phyloP scores from a whole-genome alignment of 2,329 filamentous ascomycete genomes.

The Xylariaceae sp. region DNA sequence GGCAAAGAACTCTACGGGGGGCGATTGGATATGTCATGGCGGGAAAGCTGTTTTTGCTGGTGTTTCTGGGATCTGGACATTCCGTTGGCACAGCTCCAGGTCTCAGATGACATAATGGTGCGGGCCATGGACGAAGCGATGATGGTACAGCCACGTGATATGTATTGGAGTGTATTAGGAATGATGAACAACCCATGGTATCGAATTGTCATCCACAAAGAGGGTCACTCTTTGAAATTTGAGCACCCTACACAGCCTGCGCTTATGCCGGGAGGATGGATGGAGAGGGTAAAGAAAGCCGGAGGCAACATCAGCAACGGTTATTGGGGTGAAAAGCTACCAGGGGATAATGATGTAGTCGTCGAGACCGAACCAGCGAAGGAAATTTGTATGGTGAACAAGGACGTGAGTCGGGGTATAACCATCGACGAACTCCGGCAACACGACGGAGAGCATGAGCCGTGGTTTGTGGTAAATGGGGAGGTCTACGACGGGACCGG shows the following conservation, averaged over 20 bases:
- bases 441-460: slow-evolving; percentile 60
- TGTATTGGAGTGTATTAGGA: slow-evolving; percentile 92
- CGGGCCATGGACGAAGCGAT: slow-evolving; percentile 88
- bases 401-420: slow-evolving; percentile 59
- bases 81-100: slow-evolving; percentile 54
- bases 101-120: slow-evolving; percentile 70
- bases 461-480: slow-evolving; percentile 86
- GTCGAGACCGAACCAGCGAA: slow-evolving; percentile 46
- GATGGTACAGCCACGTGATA: slow-evolving; percentile 81
- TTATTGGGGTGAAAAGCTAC: slow-evolving; percentile 73
- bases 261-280: slow-evolving; percentile 78
- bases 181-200: slow-evolving; percentile 99
- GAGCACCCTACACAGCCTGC: slow-evolving; percentile 86
- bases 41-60: slow-evolving; percentile 84
- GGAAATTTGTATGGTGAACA: slow-evolving; percentile 75
- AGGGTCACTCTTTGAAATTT: slow-evolving; percentile 63
- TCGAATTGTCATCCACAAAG: slow-evolving; percentile 69
- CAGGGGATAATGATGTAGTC: slow-evolving; percentile 42
- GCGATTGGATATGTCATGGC: slow-evolving; percentile 72
- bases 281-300: slow-evolving; percentile 81
- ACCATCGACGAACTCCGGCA: slow-evolving; percentile 66
- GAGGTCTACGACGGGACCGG: slow-evolving; percentile 83
- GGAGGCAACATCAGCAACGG: slow-evolving; percentile 79
- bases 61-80: slow-evolving; percentile 83
- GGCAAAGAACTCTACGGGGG: slow-evolving; percentile 68